Conservation (phyloP, 129 eudicot species). For the Smallanthus sonchifolius region DNA sequence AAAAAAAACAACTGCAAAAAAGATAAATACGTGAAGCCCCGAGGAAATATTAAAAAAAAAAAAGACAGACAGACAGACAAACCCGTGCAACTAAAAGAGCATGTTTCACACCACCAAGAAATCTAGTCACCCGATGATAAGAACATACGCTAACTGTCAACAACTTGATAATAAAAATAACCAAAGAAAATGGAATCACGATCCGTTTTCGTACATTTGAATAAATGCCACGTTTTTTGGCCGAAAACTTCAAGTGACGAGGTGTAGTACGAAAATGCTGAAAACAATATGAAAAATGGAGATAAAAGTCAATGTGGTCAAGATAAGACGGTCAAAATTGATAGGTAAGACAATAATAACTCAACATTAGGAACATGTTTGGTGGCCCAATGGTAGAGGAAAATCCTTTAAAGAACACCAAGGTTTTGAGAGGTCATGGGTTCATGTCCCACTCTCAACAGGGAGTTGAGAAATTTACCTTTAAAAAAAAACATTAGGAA, state of each 20-base stretch:
- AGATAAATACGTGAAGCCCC: too few relatives aligned
- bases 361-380: too few relatives aligned
- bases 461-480: too few relatives aligned
- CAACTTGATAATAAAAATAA: not conserved
- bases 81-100: conserved; percentile 86
- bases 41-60: too few relatives aligned
- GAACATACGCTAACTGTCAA: not conserved
- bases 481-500: too few relatives aligned
- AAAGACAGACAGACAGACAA: too few relatives aligned
- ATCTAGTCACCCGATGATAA: conserved; percentile 66
- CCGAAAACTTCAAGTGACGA: conserved; percentile 78
- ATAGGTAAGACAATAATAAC: conserved; percentile 17
- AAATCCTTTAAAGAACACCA: too few relatives aligned
- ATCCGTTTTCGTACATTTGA: conserved; percentile 55
- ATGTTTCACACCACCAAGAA: conserved; percentile 92
- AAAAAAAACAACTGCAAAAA: too few relatives aligned
- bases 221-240: conserved; percentile 75
- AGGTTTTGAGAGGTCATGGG: too few relatives aligned
- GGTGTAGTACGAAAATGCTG: conserved; percentile 77
- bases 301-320: not conserved
- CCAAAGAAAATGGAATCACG: not conserved
- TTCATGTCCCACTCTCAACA: too few relatives aligned
- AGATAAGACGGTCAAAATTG: not conserved
- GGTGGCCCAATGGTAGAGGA: too few relatives aligned
- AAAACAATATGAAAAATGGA: not conserved